These are phyloP conservation scores for Scedosporium boydii DNA, from an alignment of 2,329 filamentous ascomycete species.

Conservation along the genomic window DNA sequence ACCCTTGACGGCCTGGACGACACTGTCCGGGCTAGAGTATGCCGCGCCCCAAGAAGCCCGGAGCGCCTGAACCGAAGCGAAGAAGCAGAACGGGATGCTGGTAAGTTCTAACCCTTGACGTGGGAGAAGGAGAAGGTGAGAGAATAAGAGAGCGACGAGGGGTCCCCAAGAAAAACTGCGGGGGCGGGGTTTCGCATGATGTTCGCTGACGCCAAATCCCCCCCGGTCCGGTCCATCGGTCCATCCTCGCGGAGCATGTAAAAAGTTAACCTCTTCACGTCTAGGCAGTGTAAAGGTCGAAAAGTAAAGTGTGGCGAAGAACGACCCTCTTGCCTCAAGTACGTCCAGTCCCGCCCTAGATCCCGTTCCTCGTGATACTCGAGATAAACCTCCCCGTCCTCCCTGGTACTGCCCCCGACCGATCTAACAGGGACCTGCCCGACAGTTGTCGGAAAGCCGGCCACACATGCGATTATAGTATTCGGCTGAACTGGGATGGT, in stretches of 20 bases:
- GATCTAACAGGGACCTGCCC: not conserved
- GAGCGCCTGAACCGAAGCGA: constrained; percentile 32
- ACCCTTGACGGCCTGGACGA: not conserved
- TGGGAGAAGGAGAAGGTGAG: not conserved
- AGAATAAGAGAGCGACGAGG: not conserved
- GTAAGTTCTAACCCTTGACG: constrained; percentile 18
- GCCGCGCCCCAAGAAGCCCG: constrained; percentile 33
- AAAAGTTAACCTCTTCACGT: not conserved
- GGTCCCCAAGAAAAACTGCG: not conserved
- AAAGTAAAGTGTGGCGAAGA: constrained; percentile 71
- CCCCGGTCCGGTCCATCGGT: not conserved
- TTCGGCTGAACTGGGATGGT: constrained; percentile 73
- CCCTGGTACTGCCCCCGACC: not conserved
- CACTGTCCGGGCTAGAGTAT: constrained; percentile 16
- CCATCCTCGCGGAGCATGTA: not conserved
- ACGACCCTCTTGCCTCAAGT: constrained; percentile 61
- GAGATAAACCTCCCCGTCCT: not conserved
- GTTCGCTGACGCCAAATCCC: not conserved
- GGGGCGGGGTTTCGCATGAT: not conserved
- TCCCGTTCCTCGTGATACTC: not conserved
- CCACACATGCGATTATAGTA: constrained; percentile 71
- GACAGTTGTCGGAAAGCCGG: constrained; percentile 56
- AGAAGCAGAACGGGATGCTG: constrained; percentile 36
- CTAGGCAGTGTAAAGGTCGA: constrained; percentile 70
- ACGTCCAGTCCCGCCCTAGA: constrained; percentile 8